Evolutionary conservation across 257 asterid genomes (phyloP).

Genomic region (Fraxinus pennsylvanica): DNA sequence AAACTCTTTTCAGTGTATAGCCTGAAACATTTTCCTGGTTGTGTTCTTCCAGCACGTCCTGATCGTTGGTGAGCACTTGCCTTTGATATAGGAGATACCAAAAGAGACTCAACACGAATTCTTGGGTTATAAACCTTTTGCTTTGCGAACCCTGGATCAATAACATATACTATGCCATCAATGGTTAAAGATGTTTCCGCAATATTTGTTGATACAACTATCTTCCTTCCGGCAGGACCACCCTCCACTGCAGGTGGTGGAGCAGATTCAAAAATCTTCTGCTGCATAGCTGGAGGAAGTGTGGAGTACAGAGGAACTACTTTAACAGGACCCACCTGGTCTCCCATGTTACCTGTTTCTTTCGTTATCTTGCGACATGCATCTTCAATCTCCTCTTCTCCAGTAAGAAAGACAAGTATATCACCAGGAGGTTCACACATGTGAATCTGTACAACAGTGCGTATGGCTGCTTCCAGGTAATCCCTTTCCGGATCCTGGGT

Average conservation of each 20-base stretch:
- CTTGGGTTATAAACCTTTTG: slow-evolving; percentile 94
- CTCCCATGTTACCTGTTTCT: slow-evolving; percentile 80
- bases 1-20: slow-evolving; percentile 91
- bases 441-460: slow-evolving; percentile 93
- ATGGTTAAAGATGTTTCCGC: slow-evolving; percentile 97
- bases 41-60: slow-evolving; percentile 99
- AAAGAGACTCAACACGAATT: slow-evolving; percentile 86
- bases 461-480: slow-evolving; percentile 93
- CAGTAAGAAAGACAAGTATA: slow-evolving; percentile 93
- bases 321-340: slow-evolving; percentile 85
- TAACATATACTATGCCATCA: slow-evolving; percentile 96
- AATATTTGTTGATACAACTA: slow-evolving; percentile 91
- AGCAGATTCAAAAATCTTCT: slow-evolving; percentile 92
- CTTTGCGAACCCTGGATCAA: slow-evolving; percentile 95
- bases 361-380: slow-evolving; percentile 82
- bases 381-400: slow-evolving; percentile 99
- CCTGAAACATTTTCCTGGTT: slow-evolving; percentile 95
- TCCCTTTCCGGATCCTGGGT: slow-evolving; percentile 96
- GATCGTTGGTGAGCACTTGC: slow-evolving; percentile 99
- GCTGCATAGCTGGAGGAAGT: slow-evolving; percentile 99
- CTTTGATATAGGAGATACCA: slow-evolving; percentile 98
- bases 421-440: slow-evolving; percentile 85
- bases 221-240: slow-evolving; percentile 95
- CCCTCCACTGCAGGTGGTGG: slow-evolving; percentile 90
- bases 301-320: slow-evolving; percentile 90